phyloP scores from a whole-genome alignment of 2,329 filamentous ascomycete species.

The Leptographium lundbergii region DNA sequence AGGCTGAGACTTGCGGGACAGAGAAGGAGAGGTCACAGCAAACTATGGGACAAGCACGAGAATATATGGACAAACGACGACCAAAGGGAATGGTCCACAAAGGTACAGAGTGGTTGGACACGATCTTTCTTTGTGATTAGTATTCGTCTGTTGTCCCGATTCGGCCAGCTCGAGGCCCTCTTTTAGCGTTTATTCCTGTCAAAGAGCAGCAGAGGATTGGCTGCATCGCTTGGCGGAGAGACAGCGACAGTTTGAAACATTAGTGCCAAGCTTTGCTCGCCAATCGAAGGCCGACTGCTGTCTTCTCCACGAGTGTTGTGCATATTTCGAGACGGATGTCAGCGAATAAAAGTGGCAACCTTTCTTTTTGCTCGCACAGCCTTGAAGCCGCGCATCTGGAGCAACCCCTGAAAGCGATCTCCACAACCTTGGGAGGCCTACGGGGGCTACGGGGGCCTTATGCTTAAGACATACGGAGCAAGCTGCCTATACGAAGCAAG shows the following conservation, averaged over 20 bases:
- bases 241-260: background rate
- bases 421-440: background rate
- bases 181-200: background rate
- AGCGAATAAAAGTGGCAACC: background rate
- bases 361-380: background rate
- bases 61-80: background rate
- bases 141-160: background rate
- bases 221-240: background rate
- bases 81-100: background rate
- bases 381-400: background rate
- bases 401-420: background rate
- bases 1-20: background rate
- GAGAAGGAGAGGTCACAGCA: background rate
- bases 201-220: background rate
- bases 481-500: no score
- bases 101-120: background rate
- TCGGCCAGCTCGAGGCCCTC: background rate
- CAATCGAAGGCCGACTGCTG: background rate
- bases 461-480: no score
- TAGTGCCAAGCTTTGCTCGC: background rate
- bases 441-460: no score
- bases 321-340: background rate
- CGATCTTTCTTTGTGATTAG: background rate
- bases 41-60: background rate
- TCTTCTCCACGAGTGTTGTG: background rate